Base-by-base conservation (phyloP, 805 yeast genomes). In the Lachancea dasiensis region DNA sequence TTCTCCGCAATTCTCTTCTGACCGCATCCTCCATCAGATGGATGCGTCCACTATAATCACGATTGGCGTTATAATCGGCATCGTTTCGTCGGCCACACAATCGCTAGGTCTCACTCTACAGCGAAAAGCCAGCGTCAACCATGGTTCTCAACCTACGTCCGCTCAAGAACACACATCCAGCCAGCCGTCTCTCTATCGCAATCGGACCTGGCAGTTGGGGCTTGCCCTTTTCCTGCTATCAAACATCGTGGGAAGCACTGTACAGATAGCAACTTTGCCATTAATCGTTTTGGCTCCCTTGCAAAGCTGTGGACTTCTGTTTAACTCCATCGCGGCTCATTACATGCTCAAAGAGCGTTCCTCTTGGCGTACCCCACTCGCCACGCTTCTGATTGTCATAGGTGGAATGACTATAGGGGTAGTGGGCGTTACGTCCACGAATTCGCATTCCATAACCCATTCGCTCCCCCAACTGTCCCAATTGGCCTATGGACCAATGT, bases 231-330 rank as follows among this genome's bases (percentile, higher is more conserved):
- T 87, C 55, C 69, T 87, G 18, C 52, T 73, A 4, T 77, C 95
- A 27, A 87, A 86, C 49, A 63, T 87, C 1, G 63, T 86, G 27
- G 96, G 96, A 2, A 81, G 92, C 2, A 67, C 82, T 14, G 81
- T 86, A 19, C 96, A 87, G 61, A 77, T 87, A 26, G 75, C 92
- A 1, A 81, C 95, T 2, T 65, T 86, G 28, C 96, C 96, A 1
- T 64, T 87, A 43, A 80, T 86, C 30, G 71, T 87, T 2, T 59
- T 86, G 41, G 79, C 87, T 17, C 95, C 95, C 0, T 62, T 86
- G 38, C 95, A 86, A 56, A 86, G 94, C 18, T 76, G 81, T 17
- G 95, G 95, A 0, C 68, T 87, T n/a, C 87, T 86, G 2, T 86
- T 87, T 68, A 87, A 87, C 59, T 76, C 92, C 0, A 58, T 84